Evolutionary conservation across 305 asterid genomes (phyloP), one percentile per base, ranked within the genome.

Genomic region (Solanum hybrid): DNA sequence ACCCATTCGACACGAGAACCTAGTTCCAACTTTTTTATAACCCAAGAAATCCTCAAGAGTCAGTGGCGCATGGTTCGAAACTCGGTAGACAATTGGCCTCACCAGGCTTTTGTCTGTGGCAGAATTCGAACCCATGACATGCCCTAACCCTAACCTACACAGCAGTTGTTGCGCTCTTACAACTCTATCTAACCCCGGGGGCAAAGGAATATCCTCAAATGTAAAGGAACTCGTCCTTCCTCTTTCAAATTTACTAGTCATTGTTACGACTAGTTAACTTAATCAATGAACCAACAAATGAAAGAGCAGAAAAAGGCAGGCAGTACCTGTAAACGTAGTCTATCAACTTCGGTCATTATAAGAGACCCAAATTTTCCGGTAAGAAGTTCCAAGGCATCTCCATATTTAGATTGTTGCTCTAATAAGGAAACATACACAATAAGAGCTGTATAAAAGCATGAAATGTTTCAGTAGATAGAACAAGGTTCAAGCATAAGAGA

Each of bases 301-400:
- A n/a, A 88, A 31, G 88, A 75, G 76, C 20, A 71, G 91, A 86
- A 92, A 90, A 91, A 84, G 89, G 87, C 91, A 92, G 90, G 92
- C 89, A 92, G 92, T 98, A 98, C 99, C 99, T 98, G 97, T 85
- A 98, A 88, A 77, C 97, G 97, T 91, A 97, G 91, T 91, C 93
- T 97, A 92, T 98, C 99, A 85, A 93, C 99, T 93, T 97, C 99
- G 93, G 95, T 95, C 98, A 94, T 89, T 95, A 98, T 96, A 80
- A 98, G 98, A 88, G 99, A 94, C 91, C 99, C 99, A 89, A 95
- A 94, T 86, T 94, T 94, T 89, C 99, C 99, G 85, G 95, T 91
- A 88, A 98, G 98, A 92, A 98, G 79, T 91, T 96, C 97, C 92
- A 97, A 92, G 60, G 99, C 99, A 86, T 95, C 98, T 86, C 93